Evolutionary conservation across 805 yeast genomes (phyloP).

Genomic region (Lipomyces starkeyi): DNA sequence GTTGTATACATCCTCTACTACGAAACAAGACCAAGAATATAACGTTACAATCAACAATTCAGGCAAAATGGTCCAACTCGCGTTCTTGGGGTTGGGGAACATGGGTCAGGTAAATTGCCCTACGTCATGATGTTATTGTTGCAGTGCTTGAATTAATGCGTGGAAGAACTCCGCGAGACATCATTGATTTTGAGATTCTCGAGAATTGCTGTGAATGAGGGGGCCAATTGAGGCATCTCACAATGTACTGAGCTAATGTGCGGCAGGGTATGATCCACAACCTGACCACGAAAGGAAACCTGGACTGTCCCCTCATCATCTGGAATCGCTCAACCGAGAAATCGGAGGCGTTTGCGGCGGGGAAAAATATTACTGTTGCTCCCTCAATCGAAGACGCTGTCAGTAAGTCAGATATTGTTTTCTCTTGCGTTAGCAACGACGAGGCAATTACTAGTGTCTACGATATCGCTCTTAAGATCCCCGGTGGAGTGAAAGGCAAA

Average conservation of each 20-base stretch:
- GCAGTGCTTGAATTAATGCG: neutral
- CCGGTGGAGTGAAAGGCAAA: constrained; percentile 38
- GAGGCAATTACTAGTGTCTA: constrained; percentile 29
- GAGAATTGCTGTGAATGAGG: neutral
- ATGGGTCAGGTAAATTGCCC: constrained; percentile 29
- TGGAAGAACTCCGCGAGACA: neutral
- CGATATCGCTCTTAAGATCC: constrained; percentile 27
- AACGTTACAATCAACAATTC: neutral
- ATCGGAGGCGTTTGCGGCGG: constrained; percentile 25
- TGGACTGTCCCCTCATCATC: constrained; percentile 33
- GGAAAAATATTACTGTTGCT: constrained; percentile 20
- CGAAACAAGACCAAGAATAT: neutral
- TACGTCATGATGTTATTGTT: constrained; percentile 6
- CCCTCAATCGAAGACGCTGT: constrained; percentile 34
- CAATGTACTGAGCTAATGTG: neutral
- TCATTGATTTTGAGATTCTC: neutral
- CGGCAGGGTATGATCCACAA: constrained; percentile 37
- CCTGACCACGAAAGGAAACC: constrained; percentile 32
- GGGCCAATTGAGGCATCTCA: neutral
- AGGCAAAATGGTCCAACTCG: constrained; percentile 34
- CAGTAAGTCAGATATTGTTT: constrained; percentile 35
- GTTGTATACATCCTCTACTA: neutral
- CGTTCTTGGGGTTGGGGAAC: constrained; percentile 36
- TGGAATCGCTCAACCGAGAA: constrained; percentile 36
- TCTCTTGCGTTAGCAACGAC: constrained; percentile 38